Evolutionary conservation across 306 rosid species (phyloP).

Genomic region (Fragaria nilgerrensis): DNA sequence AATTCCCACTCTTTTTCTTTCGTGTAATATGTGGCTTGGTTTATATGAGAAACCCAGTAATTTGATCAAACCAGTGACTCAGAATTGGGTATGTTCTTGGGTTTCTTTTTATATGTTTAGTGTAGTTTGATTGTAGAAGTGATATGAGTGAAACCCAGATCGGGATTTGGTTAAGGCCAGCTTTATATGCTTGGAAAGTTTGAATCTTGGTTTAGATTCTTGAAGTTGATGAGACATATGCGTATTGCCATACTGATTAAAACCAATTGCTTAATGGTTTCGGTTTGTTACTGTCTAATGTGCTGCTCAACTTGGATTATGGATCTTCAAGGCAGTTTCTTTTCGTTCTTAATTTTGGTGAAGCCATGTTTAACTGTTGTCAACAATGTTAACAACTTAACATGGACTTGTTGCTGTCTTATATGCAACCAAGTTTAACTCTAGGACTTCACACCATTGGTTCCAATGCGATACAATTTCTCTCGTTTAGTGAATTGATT

Average conservation of each 20-base stretch:
- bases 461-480: not conserved
- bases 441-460: not conserved
- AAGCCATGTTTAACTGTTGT: not conserved
- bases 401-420: not conserved
- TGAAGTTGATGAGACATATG: not conserved
- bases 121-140: not conserved
- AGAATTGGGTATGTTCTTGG: not conserved
- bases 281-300: not conserved
- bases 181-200: not conserved
- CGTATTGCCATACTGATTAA: not conserved
- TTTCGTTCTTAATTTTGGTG: not conserved
- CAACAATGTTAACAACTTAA: not conserved
- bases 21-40: not conserved
- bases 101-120: not conserved
- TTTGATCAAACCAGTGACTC: not conserved
- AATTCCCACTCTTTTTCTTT: not conserved
- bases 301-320: not conserved
- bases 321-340: not conserved
- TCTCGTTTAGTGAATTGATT: not conserved
- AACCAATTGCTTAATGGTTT: not conserved
- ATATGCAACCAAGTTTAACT: not conserved
- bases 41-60: not conserved
- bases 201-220: not conserved
- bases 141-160: conserved; percentile 11
- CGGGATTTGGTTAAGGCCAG: not conserved